Conservation (phyloP, 202 grass and related monocot genomes). For the Brachypodium distachyon region DNA sequence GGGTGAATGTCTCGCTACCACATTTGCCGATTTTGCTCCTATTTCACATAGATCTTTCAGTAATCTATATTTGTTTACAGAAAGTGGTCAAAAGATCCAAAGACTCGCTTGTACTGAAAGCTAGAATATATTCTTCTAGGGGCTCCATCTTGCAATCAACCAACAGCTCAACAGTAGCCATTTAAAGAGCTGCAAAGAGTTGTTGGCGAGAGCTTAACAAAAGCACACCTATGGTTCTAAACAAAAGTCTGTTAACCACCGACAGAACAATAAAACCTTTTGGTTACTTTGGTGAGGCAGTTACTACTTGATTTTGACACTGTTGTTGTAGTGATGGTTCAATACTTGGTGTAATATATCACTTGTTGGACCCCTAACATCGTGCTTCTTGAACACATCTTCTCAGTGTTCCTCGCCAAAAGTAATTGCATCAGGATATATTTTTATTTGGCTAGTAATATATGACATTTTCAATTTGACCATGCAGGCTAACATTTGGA, state of each 20-base stretch:
- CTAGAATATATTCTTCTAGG: too few species aligned
- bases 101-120: too few species aligned
- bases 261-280: not conserved
- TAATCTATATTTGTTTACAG: not conserved
- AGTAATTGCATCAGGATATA: not conserved
- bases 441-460: not conserved
- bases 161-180: not conserved
- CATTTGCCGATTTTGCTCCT: not conserved
- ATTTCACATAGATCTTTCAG: not conserved
- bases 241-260: not conserved
- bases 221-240: too few species aligned
- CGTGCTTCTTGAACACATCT: not conserved
- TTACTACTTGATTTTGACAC: not conserved
- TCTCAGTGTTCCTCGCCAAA: not conserved
- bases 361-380: not conserved
- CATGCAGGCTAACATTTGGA: constrained; percentile 65
- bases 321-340: not conserved
- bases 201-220: too few species aligned
- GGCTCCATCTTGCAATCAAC: too few species aligned
- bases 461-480: not conserved
- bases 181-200: not conserved
- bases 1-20: not conserved
- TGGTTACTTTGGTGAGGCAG: not conserved
- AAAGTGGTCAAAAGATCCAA: too few species aligned
- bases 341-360: not conserved